These are phyloP conservation scores for Chaetomium globosum DNA, from an alignment of 2,329 filamentous ascomycete genomes.

Conservation along the genomic window DNA sequence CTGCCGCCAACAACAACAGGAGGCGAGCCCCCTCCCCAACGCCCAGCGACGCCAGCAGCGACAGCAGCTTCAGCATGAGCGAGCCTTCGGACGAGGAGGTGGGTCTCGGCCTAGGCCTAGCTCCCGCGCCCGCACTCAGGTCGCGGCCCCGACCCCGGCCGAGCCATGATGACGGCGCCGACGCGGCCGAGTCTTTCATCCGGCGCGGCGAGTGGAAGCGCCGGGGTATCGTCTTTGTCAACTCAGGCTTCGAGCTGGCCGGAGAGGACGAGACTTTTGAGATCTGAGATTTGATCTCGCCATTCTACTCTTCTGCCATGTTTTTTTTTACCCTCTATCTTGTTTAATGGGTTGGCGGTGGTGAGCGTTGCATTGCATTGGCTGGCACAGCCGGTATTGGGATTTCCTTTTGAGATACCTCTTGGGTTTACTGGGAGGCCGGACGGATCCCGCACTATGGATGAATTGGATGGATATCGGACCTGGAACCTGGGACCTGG, in stretches of 20 bases:
- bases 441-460: background rate
- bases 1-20: constrained; percentile 13
- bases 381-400: constrained; percentile 5
- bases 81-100: constrained; percentile 8
- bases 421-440: background rate
- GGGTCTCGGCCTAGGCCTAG: constrained; percentile 14
- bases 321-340: background rate
- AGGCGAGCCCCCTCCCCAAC: constrained; percentile 26
- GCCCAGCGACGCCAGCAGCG: constrained; percentile 29
- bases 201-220: constrained; percentile 45
- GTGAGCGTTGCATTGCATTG: constrained; percentile 14
- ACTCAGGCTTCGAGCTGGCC: constrained; percentile 28
- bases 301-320: background rate
- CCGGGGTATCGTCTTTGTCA: constrained; percentile 42
- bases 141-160: constrained; percentile 14
- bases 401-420: background rate
- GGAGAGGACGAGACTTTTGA: constrained; percentile 38
- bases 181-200: constrained; percentile 38
- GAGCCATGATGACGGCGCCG: constrained; percentile 4
- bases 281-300: constrained; percentile 18
- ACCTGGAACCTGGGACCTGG: background rate
- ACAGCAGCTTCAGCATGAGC: constrained; percentile 24
- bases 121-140: constrained; percentile 19
- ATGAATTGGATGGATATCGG: background rate
- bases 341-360: background rate